A percentile compares a stretch with the other conserved stretches of the same genome.
Conservation (phyloP, 805 yeast genomes). For the Lipomyces japonicus region DNA sequence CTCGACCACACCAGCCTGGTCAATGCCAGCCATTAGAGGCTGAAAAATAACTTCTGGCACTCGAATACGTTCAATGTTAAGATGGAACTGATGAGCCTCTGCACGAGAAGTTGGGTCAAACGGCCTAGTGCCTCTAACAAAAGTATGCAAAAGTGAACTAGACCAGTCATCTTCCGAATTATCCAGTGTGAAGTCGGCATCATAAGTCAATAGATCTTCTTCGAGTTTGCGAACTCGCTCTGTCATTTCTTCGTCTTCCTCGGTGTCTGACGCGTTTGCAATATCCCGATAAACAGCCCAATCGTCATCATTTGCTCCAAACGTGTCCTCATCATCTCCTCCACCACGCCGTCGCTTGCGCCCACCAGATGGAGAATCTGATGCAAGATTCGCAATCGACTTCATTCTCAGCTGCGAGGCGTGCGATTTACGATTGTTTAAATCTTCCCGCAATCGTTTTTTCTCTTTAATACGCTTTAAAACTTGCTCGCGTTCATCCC, state of each 20-base stretch:
- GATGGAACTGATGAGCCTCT: conserved; percentile 83
- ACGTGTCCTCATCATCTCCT: conserved; percentile 88
- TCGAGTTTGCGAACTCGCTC: conserved; percentile 49
- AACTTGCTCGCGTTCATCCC: conserved; percentile 56
- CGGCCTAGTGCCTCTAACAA: conserved; percentile 77
- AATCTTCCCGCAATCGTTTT: conserved; percentile 64
- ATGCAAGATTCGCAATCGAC: conserved; percentile 79
- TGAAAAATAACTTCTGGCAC: conserved; percentile 91
- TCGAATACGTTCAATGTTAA: conserved; percentile 85
- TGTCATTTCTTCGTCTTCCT: conserved; percentile 58
- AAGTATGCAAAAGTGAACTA: conserved; percentile 72
- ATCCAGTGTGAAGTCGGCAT: conserved; percentile 79
- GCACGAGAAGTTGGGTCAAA: conserved; percentile 77
- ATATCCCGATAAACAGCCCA: conserved; percentile 90
- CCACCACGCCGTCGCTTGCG: conserved; percentile 43
- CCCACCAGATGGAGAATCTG: conserved; percentile 45
- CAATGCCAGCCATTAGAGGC: conserved; percentile 90
- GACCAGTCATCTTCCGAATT: conserved; percentile 84
- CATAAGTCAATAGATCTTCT: conserved; percentile 70
- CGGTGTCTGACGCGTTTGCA: conserved; percentile 66
- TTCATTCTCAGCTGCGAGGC: conserved; percentile 94
- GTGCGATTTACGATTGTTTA: conserved; percentile 81
- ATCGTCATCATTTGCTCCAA: conserved; percentile 93
- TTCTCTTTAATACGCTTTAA: conserved; percentile 64
- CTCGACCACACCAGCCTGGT: conserved; percentile 91